Percentiles rank a stretch among this genome's conserved stretches.
phyloP scores from a whole-genome alignment of 2,329 filamentous ascomycete genomes.

The Fusarium sp. region DNA sequence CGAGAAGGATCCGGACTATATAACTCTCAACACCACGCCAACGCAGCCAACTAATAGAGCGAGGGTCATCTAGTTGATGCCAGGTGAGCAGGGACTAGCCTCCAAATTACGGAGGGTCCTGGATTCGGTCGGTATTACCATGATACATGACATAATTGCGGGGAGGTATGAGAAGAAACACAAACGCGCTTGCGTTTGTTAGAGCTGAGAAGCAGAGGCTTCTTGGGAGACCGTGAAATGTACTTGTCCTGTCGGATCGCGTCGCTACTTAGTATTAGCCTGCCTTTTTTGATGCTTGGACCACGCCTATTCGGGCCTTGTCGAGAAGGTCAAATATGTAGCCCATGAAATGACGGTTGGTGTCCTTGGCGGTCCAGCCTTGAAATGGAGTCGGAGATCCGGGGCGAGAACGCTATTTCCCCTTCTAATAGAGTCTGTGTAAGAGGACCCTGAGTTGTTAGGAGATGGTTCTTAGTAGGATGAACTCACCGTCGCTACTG shows the following conservation, averaged over 20 bases:
- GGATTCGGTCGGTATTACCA: slow-evolving; percentile 49
- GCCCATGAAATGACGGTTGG: slow-evolving; percentile 33
- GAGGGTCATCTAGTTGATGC: slow-evolving; percentile 39
- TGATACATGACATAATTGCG: slow-evolving; percentile 62
- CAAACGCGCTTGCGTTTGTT: slow-evolving; percentile 18
- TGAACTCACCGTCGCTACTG: background rate
- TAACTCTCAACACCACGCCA: slow-evolving; percentile 39
- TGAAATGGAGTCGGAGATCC: slow-evolving; percentile 26
- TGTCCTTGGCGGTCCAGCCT: slow-evolving; percentile 33
- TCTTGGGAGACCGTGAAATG: slow-evolving; percentile 38
- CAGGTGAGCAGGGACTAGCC: slow-evolving; percentile 45
- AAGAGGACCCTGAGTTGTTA: slow-evolving; percentile 3
- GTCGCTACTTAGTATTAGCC: slow-evolving; percentile 35
- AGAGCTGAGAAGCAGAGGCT: slow-evolving; percentile 39
- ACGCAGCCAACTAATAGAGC: slow-evolving; percentile 30
- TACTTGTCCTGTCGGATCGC: slow-evolving; percentile 28
- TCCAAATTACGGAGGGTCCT: slow-evolving; percentile 52
- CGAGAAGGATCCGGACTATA: slow-evolving; percentile 45
- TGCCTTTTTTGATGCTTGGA: slow-evolving; percentile 38
- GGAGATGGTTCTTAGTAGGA: slow-evolving; percentile 4
- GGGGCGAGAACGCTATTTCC: slow-evolving; percentile 30
- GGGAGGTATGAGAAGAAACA: slow-evolving; percentile 44
- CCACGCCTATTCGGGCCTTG: slow-evolving; percentile 45
- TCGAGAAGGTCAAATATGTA: slow-evolving; percentile 25
- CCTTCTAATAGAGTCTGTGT: slow-evolving; percentile 9